Conservation (phyloP, 2,329 filamentous ascomycete species). For the Lasiodiplodia gonubiensis region DNA sequence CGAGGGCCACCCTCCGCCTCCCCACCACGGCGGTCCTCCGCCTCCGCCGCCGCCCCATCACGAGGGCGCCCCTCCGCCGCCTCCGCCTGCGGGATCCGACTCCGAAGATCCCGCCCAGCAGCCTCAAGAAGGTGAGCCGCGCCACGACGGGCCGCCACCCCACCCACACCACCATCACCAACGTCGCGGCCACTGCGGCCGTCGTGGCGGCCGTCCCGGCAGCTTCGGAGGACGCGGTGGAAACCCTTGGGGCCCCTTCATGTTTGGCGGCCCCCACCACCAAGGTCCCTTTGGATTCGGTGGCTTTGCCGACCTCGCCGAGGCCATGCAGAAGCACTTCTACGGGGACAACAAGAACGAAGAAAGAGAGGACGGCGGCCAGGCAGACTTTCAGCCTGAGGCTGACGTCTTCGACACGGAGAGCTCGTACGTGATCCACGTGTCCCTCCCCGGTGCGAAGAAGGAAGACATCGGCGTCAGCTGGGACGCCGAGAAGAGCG, state of each 20-base stretch:
- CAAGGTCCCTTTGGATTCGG: background rate
- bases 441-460: slow-evolving; percentile 76
- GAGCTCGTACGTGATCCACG: slow-evolving; percentile 67
- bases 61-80: slow-evolving; percentile 32
- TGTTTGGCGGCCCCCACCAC: background rate
- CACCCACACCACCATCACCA: slow-evolving; percentile 21
- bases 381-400: slow-evolving; percentile 64
- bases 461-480: slow-evolving; percentile 79
- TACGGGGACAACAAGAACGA: slow-evolving; percentile 35
- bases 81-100: slow-evolving; percentile 10
- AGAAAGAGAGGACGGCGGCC: slow-evolving; percentile 32
- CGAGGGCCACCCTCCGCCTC: slow-evolving; percentile 33
- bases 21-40: slow-evolving; percentile 26
- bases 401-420: slow-evolving; percentile 76
- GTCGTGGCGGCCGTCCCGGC: slow-evolving; percentile 22
- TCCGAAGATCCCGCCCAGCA: slow-evolving; percentile 24
- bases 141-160: slow-evolving; percentile 28
- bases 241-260: slow-evolving; percentile 34
- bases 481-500: slow-evolving; percentile 72
- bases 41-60: slow-evolving; percentile 30
- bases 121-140: slow-evolving; percentile 32
- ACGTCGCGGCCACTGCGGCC: slow-evolving; percentile 12
- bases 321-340: slow-evolving; percentile 36
- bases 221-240: slow-evolving; percentile 30
- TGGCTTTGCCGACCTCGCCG: slow-evolving; percentile 39